Percentiles rank a stretch among this genome's conserved stretches.
phyloP scores from a whole-genome alignment of 106 monocot genomes.

The Dioscorea alata region DNA sequence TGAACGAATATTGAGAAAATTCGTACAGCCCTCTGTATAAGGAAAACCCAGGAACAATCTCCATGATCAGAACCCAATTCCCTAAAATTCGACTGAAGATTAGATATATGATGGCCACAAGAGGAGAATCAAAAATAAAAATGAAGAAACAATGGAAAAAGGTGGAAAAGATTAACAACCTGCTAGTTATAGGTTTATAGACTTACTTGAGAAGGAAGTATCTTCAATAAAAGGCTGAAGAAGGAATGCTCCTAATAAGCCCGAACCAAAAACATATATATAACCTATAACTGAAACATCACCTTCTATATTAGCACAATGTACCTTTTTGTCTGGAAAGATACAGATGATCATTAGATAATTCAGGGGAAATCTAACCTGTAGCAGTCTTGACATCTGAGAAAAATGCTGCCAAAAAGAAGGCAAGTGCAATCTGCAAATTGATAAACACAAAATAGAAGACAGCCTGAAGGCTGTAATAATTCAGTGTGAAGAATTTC shows the following conservation, averaged over 20 bases:
- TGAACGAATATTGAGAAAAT: slow-evolving; percentile 31
- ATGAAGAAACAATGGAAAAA: background rate
- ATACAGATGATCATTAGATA: background rate
- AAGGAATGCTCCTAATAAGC: slow-evolving; percentile 41
- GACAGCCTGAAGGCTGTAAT: slow-evolving; percentile 65
- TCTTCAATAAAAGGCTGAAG: slow-evolving; percentile 38
- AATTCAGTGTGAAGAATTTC: slow-evolving; percentile 65
- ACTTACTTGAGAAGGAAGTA: slow-evolving; percentile 42
- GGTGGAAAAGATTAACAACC: background rate
- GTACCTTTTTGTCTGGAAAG: background rate
- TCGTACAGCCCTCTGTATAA: slow-evolving; percentile 59
- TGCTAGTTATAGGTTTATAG: background rate
- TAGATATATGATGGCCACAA: background rate
- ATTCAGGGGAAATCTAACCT: slow-evolving; percentile 27
- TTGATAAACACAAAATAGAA: slow-evolving; percentile 77
- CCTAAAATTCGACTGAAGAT: slow-evolving; percentile 11
- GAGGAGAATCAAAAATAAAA: background rate
- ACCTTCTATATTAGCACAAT: background rate
- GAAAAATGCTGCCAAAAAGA: slow-evolving; percentile 44
- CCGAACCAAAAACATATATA: slow-evolving; percentile 53
- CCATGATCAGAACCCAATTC: slow-evolving; percentile 31
- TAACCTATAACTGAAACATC: slow-evolving; percentile 45
- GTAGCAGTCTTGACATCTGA: slow-evolving; percentile 57
- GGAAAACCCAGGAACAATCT: slow-evolving; percentile 50
- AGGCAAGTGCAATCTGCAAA: slow-evolving; percentile 70